Conservation (phyloP, 1,284 basidiomycete genomes). For the Tilletiopsis washingtonensis region DNA sequence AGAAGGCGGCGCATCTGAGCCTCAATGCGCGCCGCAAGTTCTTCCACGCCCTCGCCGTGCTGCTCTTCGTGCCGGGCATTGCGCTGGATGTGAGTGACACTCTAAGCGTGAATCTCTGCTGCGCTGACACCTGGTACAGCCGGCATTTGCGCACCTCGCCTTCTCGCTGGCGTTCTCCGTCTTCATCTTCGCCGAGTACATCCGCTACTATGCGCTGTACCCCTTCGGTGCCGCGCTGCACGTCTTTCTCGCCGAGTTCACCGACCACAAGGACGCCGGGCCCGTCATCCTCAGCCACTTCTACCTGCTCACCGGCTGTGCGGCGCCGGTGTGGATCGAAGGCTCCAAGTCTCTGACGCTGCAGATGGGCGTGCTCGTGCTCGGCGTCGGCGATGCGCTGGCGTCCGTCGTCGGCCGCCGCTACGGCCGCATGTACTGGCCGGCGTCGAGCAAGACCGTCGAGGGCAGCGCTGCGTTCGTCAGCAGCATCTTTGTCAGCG, state of each 20-base stretch:
- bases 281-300: slow-evolving; percentile 96
- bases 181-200: slow-evolving; percentile 44
- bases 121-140: slow-evolving; percentile 60
- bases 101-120: not conserved
- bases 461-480: slow-evolving; percentile 83
- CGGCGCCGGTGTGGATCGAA: slow-evolving; percentile 88
- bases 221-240: slow-evolving; percentile 90
- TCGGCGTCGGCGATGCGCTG: slow-evolving; percentile 89
- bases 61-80: slow-evolving; percentile 92
- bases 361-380: slow-evolving; percentile 79
- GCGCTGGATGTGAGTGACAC: slow-evolving; percentile 83
- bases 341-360: slow-evolving; percentile 50
- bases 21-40: slow-evolving; percentile 94
- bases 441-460: slow-evolving; percentile 75
- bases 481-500: slow-evolving; percentile 61
- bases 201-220: slow-evolving; percentile 89
- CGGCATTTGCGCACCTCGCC: slow-evolving; percentile 87
- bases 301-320: slow-evolving; percentile 90
- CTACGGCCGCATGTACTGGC: slow-evolving; percentile 74
- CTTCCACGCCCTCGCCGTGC: slow-evolving; percentile 89
- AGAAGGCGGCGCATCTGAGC: slow-evolving; percentile 52
- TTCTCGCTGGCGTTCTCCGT: slow-evolving; percentile 61
- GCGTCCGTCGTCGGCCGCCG: slow-evolving; percentile 85
- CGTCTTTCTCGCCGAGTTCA: slow-evolving; percentile 86
- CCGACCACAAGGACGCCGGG: slow-evolving; percentile 89